These are phyloP conservation scores for Rhizophlyctis rosea DNA, from an alignment of 192 early-diverging fungal species.

Conservation along the genomic window DNA sequence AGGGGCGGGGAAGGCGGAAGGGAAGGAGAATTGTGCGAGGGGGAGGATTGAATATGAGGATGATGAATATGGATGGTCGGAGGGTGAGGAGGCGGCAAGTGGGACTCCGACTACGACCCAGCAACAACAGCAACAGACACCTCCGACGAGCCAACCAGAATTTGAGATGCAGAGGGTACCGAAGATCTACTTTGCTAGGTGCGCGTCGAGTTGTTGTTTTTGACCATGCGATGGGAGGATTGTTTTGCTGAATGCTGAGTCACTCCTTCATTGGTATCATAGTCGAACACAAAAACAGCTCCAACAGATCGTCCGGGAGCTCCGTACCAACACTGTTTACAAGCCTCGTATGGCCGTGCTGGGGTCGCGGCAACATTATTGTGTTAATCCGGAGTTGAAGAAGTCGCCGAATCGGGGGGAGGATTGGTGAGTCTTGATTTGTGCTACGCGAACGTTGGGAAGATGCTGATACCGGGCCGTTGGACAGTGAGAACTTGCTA, in stretches of 20 bases:
- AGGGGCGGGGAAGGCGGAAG: background rate
- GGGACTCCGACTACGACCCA: background rate
- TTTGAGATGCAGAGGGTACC: background rate
- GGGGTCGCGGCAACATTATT: slow-evolving; percentile 24
- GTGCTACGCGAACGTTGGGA: background rate
- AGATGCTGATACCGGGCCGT: background rate
- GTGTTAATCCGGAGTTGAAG: slow-evolving; percentile 10
- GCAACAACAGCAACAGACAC: background rate
- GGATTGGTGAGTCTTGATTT: background rate
- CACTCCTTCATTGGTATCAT: background rate
- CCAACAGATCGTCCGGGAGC: slow-evolving; percentile 26
- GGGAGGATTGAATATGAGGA: background rate
- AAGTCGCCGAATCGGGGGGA: slow-evolving; percentile 12
- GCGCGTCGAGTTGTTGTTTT: too few species aligned
- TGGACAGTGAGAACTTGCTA: background rate
- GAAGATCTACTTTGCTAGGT: slow-evolving; percentile 21
- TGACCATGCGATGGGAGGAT: background rate
- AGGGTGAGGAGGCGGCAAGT: background rate
- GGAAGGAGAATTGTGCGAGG: background rate
- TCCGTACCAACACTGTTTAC: slow-evolving; percentile 1
- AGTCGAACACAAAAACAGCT: slow-evolving; percentile 33
- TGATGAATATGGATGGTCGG: background rate
- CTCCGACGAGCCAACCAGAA: background rate
- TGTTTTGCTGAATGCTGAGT: slow-evolving; percentile 6
- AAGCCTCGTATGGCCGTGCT: slow-evolving; percentile 26